Conservation (phyloP, 768 basidiomycete genomes). For the Mycena rebaudengoi region DNA sequence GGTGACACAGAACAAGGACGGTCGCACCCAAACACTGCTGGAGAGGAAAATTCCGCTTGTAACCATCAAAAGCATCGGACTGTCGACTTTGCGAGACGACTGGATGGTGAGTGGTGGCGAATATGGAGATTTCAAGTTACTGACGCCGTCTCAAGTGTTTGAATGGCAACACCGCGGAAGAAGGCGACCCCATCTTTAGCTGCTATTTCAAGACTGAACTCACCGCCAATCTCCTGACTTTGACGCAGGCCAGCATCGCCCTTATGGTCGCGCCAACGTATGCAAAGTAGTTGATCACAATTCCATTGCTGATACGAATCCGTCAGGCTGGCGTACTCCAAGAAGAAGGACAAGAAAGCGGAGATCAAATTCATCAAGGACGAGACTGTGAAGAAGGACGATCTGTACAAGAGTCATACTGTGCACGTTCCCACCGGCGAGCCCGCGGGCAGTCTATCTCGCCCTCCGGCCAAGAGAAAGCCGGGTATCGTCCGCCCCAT, state of each 20-base stretch:
- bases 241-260: slow-evolving; percentile 80
- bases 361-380: slow-evolving; percentile 90
- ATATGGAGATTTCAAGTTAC: neutral
- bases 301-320: neutral
- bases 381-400: slow-evolving; percentile 80
- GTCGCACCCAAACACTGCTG: slow-evolving; percentile 60
- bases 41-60: slow-evolving; percentile 92
- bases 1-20: slow-evolving; percentile 68
- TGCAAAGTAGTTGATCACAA: slow-evolving; percentile 39
- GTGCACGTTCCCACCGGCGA: slow-evolving; percentile 92
- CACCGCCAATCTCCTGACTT: slow-evolving; percentile 78
- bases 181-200: slow-evolving; percentile 93
- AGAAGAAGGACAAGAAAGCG: slow-evolving; percentile 97
- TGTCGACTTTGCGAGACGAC: slow-evolving; percentile 93
- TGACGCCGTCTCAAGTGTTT: slow-evolving; percentile 59
- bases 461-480: slow-evolving; percentile 87
- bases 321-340: slow-evolving; percentile 82
- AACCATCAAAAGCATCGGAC: slow-evolving; percentile 84
- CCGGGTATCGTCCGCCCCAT: slow-evolving; percentile 87
- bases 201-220: slow-evolving; percentile 98
- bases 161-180: slow-evolving; percentile 83
- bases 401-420: slow-evolving; percentile 92
- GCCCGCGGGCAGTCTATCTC: slow-evolving; percentile 80
- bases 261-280: slow-evolving; percentile 82
- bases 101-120: slow-evolving; percentile 75